A percentile compares a stretch with the other conserved stretches of the same genome.
phyloP scores from a whole-genome alignment of 148 eudicot species.

The Linanthus parryae region DNA sequence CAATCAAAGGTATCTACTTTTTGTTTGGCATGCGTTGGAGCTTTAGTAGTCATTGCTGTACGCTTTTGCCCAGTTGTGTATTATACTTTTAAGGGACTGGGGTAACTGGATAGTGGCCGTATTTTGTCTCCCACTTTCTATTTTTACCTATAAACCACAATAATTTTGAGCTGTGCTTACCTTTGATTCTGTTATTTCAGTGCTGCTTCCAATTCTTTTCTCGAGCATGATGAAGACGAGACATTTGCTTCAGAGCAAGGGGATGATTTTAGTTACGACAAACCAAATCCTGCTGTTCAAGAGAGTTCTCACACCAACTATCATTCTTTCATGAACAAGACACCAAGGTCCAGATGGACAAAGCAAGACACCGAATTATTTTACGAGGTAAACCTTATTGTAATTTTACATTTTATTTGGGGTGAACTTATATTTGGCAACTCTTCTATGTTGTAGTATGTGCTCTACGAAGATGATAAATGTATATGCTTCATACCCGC shows the following conservation, averaged over 20 bases:
- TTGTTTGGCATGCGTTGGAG: too few relatives aligned
- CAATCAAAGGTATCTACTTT: slow-evolving; percentile 38
- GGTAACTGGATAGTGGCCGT: too few relatives aligned
- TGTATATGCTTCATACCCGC: too few relatives aligned
- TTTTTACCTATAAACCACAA: too few relatives aligned
- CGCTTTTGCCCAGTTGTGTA: too few relatives aligned
- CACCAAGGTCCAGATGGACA: slow-evolving; percentile 57
- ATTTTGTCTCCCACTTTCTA: too few relatives aligned
- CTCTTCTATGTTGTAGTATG: too few relatives aligned
- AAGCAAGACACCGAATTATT: slow-evolving; percentile 81
- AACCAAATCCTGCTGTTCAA: slow-evolving; percentile 24
- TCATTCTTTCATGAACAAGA: slow-evolving; percentile 44
- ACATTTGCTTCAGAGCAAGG: slow-evolving; percentile 30
- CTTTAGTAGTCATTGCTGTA: too few relatives aligned
- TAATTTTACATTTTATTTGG: too few relatives aligned
- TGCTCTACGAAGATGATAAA: too few relatives aligned
- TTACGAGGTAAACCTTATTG: slow-evolving; percentile 46
- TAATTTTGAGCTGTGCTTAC: neutral
- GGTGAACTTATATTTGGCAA: too few relatives aligned
- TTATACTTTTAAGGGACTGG: too few relatives aligned
- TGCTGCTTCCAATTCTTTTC: slow-evolving; percentile 27
- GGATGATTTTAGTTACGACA: slow-evolving; percentile 23
- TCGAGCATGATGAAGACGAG: slow-evolving; percentile 33
- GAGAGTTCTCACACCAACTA: slow-evolving; percentile 51
- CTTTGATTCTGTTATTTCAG: slow-evolving; percentile 8